Evolutionary conservation across 345 rosid species (phyloP), one percentile per base, ranked within the genome.

Genomic region (Rubroshorea leprosula): DNA sequence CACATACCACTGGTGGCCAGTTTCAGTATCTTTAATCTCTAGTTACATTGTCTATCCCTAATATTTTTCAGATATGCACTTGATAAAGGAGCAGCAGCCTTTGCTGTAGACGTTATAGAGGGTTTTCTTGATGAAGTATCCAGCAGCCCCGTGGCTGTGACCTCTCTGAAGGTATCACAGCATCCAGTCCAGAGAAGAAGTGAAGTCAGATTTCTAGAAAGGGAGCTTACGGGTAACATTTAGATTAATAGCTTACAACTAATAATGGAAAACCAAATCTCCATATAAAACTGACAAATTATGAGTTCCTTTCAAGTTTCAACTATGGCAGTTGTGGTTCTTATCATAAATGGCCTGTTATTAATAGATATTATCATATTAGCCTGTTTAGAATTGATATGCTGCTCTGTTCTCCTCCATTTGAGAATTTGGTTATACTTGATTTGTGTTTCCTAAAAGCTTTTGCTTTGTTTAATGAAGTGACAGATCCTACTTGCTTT

Each of bases 71-170:
- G 87, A 71, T 83, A 86, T 71, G 97, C 97, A 66, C 87, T 93
- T 54, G 71, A 64, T 59, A 73, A 72, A 74, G 97, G 97, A 52
- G 89, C 87, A 73, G 77, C 89, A 62, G 87, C 91, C 26, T 76
- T 80, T 79, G 97, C 96, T 13, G 70, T 86, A 43, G 97, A 93
- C 76, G 63, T 86, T 64, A 86, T 78, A 59, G 83, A 85, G 58
- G 51, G 65, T 57, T 56, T 65, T 53, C 49, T 53, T 38, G 51
- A 56, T 21, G 68, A 65, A 47, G 67, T 41, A 54, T 60, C 77
- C 15, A 23, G 49, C 62, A 62, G 71, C 61, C 45, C 68, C n/a
- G 49, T 31, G 59, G 14, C 68, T 18, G 49, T 31, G 59, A 16
- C 68, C 41, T 74, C 58, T 24, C 24, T 78, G 69, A 79, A 80